Evolutionary conservation across 371 early-diverging fungal species (phyloP).

Genomic region (Haplosporangium sp.): DNA sequence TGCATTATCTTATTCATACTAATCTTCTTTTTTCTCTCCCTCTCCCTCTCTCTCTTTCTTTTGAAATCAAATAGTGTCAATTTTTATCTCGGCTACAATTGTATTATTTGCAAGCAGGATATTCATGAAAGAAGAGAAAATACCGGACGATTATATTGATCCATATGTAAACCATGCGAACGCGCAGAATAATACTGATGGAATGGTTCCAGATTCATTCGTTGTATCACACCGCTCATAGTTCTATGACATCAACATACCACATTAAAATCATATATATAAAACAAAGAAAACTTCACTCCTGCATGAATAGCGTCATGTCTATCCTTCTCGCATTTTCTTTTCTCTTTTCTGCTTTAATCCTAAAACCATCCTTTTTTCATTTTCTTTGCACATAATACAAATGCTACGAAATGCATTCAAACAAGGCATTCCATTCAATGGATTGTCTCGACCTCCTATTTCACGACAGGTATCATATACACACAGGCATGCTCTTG

Average conservation of each 20-base stretch:
- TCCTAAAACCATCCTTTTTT: background rate
- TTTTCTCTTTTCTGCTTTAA: background rate
- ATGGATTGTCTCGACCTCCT: constrained; percentile 20
- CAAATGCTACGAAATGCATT: constrained; percentile 30
- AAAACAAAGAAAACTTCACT: background rate
- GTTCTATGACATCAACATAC: background rate
- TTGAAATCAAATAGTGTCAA: constrained; percentile 22
- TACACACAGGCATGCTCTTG: background rate
- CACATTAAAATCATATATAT: background rate
- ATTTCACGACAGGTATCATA: constrained; percentile 17
- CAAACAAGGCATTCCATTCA: constrained; percentile 19
- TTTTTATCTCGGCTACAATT: constrained; percentile 49
- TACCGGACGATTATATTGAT: constrained; percentile 53
- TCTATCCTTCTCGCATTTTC: background rate
- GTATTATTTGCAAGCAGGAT: constrained; percentile 52
- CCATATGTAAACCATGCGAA: constrained; percentile 55
- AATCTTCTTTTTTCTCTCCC: too few species aligned
- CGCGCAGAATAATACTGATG: constrained; percentile 35
- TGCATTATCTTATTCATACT: too few species aligned
- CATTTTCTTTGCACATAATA: background rate
- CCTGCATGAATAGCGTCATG: too few species aligned
- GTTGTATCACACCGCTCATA: constrained; percentile 53
- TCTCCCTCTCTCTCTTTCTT: too few species aligned
- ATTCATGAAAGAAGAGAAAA: constrained; percentile 40
- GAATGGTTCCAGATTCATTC: constrained; percentile 52